Conservation (phyloP, 2,329 filamentous ascomycete genomes). For the Exophiala viscosa region DNA sequence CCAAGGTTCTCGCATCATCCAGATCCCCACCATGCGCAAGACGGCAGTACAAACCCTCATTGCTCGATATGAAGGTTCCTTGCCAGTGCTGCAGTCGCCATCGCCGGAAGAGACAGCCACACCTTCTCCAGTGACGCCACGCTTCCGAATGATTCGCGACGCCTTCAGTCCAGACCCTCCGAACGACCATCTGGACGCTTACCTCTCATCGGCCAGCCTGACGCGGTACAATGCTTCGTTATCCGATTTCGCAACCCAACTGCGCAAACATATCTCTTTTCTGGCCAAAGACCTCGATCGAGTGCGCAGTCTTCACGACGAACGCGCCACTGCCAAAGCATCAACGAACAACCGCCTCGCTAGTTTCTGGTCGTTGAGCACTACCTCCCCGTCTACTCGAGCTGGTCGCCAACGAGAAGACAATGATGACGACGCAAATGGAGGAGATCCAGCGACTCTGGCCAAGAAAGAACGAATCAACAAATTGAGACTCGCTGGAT, state of each 20-base stretch:
- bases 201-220: slow-evolving; percentile 10
- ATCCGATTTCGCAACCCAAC: slow-evolving; percentile 10
- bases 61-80: slow-evolving; percentile 20
- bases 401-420: background rate
- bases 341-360: slow-evolving; percentile 15
- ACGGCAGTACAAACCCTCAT: slow-evolving; percentile 26
- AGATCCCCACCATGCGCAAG: slow-evolving; percentile 20
- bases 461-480: slow-evolving; percentile 21
- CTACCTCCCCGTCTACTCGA: background rate
- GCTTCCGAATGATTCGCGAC: slow-evolving; percentile 20
- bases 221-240: slow-evolving; percentile 15
- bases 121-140: slow-evolving; percentile 12
- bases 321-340: slow-evolving; percentile 7
- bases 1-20: slow-evolving; percentile 18
- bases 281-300: slow-evolving; percentile 6
- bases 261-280: slow-evolving; percentile 13
- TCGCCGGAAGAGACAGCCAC: slow-evolving; percentile 1
- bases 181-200: slow-evolving; percentile 18
- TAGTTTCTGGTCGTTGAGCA: slow-evolving; percentile 22
- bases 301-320: slow-evolving; percentile 10
- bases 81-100: slow-evolving; percentile 12
- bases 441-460: background rate
- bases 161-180: slow-evolving; percentile 20
- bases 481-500: slow-evolving; percentile 18
- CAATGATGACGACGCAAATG: background rate